Base-by-base conservation (phyloP, 2,329 filamentous ascomycete species). In the Aaosphaeria pasadenensis region DNA sequence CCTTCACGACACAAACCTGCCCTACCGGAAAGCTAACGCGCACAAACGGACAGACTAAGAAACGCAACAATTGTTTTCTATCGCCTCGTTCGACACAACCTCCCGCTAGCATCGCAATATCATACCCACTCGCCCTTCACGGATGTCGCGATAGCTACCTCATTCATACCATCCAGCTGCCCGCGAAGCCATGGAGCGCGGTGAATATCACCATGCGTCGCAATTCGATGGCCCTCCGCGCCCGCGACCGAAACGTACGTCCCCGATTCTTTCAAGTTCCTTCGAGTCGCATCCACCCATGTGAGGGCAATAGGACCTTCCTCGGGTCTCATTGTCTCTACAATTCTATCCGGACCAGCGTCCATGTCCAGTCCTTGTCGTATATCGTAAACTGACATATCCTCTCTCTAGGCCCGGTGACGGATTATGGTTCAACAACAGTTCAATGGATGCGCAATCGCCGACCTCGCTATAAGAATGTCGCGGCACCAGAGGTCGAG, bases 391-490 rank as follows among this genome's bases (percentile, higher is more conserved):
- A 30, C 13, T 36, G 9, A 36, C 32, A 33, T 36, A 39, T 28
- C 24, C 33, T 42, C 31, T 29, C 29, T 40, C 7, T 55, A 95
- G 90, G 91, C 55, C 88, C 91, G 40, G 89, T 95, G 11, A 96
- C 91, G 40, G 91, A 96, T 71, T 96, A 96, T 79, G 88, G 90
- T 62, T 87, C 91, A 28, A 94, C 90, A 7, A 82, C 95, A 68
- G 86, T 88, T 45, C 89, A 95, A 71, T 99, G 90, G 89, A 89
- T 95, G 81, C 87, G 88, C 63, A 84, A 90, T 64, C 84, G 92
- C 48, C 81, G 84, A 60, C 86, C 88, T 30, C 85, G 85, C 57
- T 92, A 89, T 72, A 87, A 85, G 66, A 85, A 85, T 48, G 77
- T 81, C 5, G 85, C 85, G 59, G 77, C 78, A 51, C 84, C 90